Percentiles rank a stretch among this genome's conserved stretches.
phyloP scores from a whole-genome alignment of 176 grass and related monocot species.

The Chrysopogon serrulatus region DNA sequence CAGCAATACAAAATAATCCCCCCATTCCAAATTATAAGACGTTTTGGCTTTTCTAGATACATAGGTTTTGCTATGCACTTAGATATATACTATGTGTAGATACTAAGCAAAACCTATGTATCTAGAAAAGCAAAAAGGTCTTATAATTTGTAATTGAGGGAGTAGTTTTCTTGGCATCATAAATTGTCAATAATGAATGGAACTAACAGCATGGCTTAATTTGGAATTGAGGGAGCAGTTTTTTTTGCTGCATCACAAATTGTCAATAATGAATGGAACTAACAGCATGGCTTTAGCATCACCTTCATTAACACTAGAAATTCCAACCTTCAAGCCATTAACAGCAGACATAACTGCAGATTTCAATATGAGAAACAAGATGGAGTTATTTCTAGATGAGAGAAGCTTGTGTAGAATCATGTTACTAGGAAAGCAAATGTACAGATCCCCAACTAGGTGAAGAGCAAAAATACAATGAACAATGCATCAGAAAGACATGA shows the following conservation, averaged over 20 bases:
- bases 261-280: conserved; percentile 3
- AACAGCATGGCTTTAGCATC: not conserved
- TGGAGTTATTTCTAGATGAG: conserved; percentile 19
- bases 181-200: not conserved
- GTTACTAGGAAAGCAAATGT: conserved; percentile 2
- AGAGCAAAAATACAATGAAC: conserved; percentile 18
- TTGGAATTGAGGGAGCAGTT: not conserved
- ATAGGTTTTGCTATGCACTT: not conserved
- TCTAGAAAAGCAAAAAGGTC: not conserved
- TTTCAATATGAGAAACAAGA: conserved; percentile 33
- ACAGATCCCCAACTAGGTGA: conserved; percentile 15
- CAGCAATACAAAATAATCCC: not conserved
- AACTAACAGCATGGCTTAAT: conserved; percentile 5
- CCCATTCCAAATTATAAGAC: not conserved
- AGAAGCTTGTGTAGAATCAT: not conserved
- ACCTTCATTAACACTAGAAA: conserved; percentile 94
- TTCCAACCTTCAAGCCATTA: conserved; percentile 92
- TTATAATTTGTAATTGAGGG: too few relatives aligned
- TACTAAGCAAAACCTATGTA: not conserved
- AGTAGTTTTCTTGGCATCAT: conserved; percentile 1
- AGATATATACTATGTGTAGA: not conserved
- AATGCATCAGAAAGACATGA: conserved; percentile 25
- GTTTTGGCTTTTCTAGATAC: not conserved
- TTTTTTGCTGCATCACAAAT: conserved; percentile 4
- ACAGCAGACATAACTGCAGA: conserved; percentile 97